Evolutionary conservation across 2,329 filamentous ascomycete genomes (phyloP), one percentile per base, ranked within the genome.

Genomic region (Pestalotiopsis sp.): DNA sequence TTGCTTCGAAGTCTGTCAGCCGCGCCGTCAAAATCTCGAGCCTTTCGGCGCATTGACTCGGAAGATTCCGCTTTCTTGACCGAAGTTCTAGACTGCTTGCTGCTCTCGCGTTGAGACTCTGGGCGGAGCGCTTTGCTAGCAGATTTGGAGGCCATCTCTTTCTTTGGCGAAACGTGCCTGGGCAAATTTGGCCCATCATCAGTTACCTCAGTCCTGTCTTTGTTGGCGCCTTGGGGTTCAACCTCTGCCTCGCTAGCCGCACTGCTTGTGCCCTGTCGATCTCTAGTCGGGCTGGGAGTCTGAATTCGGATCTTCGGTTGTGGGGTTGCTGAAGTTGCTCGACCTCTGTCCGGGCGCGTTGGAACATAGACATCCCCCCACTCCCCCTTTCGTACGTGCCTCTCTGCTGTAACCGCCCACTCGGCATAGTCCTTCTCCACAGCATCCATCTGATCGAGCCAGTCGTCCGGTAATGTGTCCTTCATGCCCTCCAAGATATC

Each of bases 381-480:
- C 72, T 95, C 89, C 25, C 89, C 87, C 72, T 93, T 89, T 64
- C 91, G 84, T n/a, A 95, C 86, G 74, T 88, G 91, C 69, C 87
- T 87, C 76, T 97, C 93, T 39, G 93, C 94, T 62, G 91, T 87
- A 62, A 92, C 90, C 58, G 91, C 89, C 96, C 96, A 99, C 27
- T 90, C 87, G 7, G 90, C 88, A 79, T 95, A 97, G 38, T 91
- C 88, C 12, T 86, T 84, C 78, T 99, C 96, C 4, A 97, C 84
- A 0, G 82, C 81, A 78, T 98, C 96, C 82, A 98, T 91, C 4
- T 91, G 87, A 74, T 97, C 93, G 68, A 98, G 89, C 96, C 95
- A 99, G 36, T 83, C 79, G 56, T 97, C 92, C 0, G 96, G 96
- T 11, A 99, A 83, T 0, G 92, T 93, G 75, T 99, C 96, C 58